Percentiles rank a stretch among this genome's conserved stretches.
Evolutionary conservation across 768 basidiomycete genomes (phyloP).

Genomic region (Tricholoma sp.): DNA sequence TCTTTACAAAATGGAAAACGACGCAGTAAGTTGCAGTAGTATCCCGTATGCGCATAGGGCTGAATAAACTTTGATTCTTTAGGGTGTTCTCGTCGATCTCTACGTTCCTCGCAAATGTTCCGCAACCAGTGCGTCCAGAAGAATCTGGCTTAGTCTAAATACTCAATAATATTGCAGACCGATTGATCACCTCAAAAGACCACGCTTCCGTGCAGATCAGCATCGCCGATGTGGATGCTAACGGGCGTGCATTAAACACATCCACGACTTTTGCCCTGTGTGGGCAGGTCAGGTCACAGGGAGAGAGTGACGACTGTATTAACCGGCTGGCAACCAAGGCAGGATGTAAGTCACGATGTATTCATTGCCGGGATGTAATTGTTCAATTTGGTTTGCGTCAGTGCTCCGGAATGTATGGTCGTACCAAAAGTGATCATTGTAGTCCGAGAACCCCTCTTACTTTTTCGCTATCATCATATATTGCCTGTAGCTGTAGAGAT

Average conservation of each 20-base stretch:
- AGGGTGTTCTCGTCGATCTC: conserved; percentile 99
- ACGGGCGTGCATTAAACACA: conserved; percentile 72
- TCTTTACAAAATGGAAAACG: conserved; percentile 74
- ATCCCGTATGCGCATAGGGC: not conserved
- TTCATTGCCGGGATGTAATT: not conserved
- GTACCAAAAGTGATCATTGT: conserved; percentile 75
- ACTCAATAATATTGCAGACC: conserved; percentile 50
- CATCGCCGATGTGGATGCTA: conserved; percentile 90
- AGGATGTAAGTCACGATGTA: conserved; percentile 65
- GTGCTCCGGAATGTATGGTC: conserved; percentile 97
- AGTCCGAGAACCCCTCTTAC: conserved; percentile 7
- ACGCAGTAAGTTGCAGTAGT: conserved; percentile 55
- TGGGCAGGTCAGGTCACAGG: conserved; percentile 90
- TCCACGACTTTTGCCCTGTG: conserved; percentile 92
- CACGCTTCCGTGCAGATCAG: conserved; percentile 98
- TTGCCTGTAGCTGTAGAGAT: too few species aligned
- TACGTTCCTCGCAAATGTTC: conserved; percentile 99
- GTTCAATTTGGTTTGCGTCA: conserved; percentile 26
- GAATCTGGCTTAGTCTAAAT: not conserved
- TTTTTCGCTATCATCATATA: too few species aligned
- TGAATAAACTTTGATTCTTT: not conserved
- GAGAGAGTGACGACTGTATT: conserved; percentile 94
- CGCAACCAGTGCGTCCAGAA: conserved; percentile 76
- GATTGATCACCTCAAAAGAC: conserved; percentile 98
- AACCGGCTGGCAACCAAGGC: conserved; percentile 95